Evolutionary conservation across 805 yeast species (phyloP).

Genomic region (Kazachstania viticola): DNA sequence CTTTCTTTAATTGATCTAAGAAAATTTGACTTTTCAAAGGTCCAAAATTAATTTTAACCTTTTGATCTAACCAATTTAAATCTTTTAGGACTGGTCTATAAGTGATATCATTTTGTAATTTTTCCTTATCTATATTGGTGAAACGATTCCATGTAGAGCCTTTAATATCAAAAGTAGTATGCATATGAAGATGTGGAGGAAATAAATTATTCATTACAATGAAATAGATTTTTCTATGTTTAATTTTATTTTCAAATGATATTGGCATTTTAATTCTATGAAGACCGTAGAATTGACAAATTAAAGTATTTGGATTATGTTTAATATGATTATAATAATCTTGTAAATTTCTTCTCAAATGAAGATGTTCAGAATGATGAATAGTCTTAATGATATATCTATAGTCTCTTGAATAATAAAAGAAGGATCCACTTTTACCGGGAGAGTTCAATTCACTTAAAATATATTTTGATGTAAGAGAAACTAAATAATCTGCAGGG

Average conservation of each 20-base stretch:
- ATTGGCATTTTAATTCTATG: slow-evolving; percentile 88
- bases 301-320: slow-evolving; percentile 71
- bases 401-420: slow-evolving; percentile 88
- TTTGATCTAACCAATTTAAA: slow-evolving; percentile 69
- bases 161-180: slow-evolving; percentile 77
- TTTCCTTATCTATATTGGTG: slow-evolving; percentile 29
- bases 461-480: slow-evolving; percentile 85
- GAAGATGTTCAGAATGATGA: slow-evolving; percentile 84
- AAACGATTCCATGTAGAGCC: slow-evolving; percentile 82
- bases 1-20: slow-evolving; percentile 59
- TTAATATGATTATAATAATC: slow-evolving; percentile 77
- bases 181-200: slow-evolving; percentile 85
- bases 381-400: slow-evolving; percentile 92
- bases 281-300: slow-evolving; percentile 90
- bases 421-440: slow-evolving; percentile 93
- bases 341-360: slow-evolving; percentile 58
- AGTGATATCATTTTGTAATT: slow-evolving; percentile 14
- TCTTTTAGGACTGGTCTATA: slow-evolving; percentile 59
- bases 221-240: slow-evolving; percentile 71
- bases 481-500: slow-evolving; percentile 89
- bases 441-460: slow-evolving; percentile 89
- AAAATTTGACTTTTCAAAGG: slow-evolving; percentile 52
- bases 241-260: slow-evolving; percentile 25
- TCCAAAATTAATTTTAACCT: slow-evolving; percentile 61
- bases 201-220: slow-evolving; percentile 94